A percentile compares a stretch with the other conserved stretches of the same genome.
These are phyloP conservation scores for Backusella parvicylindrica DNA, from an alignment of 192 early-diverging fungal genomes.

Conservation along the genomic window DNA sequence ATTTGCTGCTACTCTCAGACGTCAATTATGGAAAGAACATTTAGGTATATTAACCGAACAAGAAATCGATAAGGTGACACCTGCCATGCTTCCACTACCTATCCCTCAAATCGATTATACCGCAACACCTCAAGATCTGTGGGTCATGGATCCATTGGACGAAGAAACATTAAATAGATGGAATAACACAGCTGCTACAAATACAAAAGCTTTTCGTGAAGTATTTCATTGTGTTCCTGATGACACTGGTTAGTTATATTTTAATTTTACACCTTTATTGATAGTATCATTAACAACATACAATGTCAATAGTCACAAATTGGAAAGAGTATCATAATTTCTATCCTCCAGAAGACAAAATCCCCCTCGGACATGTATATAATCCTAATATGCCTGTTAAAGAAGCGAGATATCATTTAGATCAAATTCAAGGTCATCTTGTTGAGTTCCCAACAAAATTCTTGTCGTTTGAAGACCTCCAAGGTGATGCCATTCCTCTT, in stretches of 20 bases:
- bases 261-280: too few relatives aligned
- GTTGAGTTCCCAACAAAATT: conserved; percentile 51
- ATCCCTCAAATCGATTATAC: conserved; percentile 27
- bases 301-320: conserved; percentile 18
- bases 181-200: conserved; percentile 57
- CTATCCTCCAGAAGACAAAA: conserved; percentile 34
- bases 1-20: conserved; percentile 69
- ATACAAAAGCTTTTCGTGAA: conserved; percentile 70
- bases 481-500: conserved; percentile 24
- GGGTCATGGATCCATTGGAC: conserved; percentile 66
- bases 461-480: conserved; percentile 41
- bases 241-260: conserved; percentile 49
- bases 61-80: conserved; percentile 32
- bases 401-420: conserved; percentile 31
- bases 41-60: conserved; percentile 62
- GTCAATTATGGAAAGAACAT: conserved; percentile 79
- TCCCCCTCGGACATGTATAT: conserved; percentile 40
- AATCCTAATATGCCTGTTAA: conserved; percentile 35
- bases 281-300: conserved; percentile 5
- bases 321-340: conserved; percentile 47
- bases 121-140: conserved; percentile 23
- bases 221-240: conserved; percentile 87
- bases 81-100: conserved; percentile 23
- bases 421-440: conserved; percentile 45
- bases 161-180: conserved; percentile 61